These are phyloP conservation scores for Basidiobolus meristosporus DNA, from an alignment of 371 early-diverging fungal genomes.

Conservation along the genomic window DNA sequence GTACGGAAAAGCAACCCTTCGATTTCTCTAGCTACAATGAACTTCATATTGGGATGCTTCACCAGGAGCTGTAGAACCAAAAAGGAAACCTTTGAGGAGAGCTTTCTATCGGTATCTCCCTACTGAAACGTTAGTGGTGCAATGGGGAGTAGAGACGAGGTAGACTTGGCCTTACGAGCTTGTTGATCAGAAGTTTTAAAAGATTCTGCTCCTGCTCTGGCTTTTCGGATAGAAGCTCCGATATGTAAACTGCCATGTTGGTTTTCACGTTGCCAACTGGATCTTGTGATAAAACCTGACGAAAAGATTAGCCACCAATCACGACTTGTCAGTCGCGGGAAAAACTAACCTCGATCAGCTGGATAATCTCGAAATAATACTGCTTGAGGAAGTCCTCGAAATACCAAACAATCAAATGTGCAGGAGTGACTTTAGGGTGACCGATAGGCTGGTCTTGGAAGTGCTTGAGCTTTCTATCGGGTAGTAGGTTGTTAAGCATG, in stretches of 20 bases:
- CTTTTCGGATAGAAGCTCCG: conserved; percentile 58
- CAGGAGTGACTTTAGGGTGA: conserved; percentile 27
- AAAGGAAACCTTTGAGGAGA: conserved; percentile 67
- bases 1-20: conserved; percentile 68
- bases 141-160: background rate
- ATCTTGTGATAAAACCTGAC: conserved; percentile 61
- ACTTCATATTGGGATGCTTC: conserved; percentile 71
- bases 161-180: conserved; percentile 21
- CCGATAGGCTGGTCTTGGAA: conserved; percentile 73
- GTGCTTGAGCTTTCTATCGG: conserved; percentile 68
- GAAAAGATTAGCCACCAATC: background rate
- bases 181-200: conserved; percentile 77
- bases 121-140: conserved; percentile 1
- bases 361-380: conserved; percentile 69
- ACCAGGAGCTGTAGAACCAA: conserved; percentile 53
- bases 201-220: conserved; percentile 93
- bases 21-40: conserved; percentile 64
- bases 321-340: background rate
- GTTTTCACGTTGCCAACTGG: conserved; percentile 61
- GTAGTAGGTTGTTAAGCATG: conserved; percentile 52
- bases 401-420: conserved; percentile 68
- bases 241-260: conserved; percentile 49
- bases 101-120: conserved; percentile 78
- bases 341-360: conserved; percentile 44
- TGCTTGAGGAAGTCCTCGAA: conserved; percentile 89